Evolutionary conservation across 2,329 filamentous ascomycete genomes (phyloP).

Genomic region (Tricladium varicosporioides): DNA sequence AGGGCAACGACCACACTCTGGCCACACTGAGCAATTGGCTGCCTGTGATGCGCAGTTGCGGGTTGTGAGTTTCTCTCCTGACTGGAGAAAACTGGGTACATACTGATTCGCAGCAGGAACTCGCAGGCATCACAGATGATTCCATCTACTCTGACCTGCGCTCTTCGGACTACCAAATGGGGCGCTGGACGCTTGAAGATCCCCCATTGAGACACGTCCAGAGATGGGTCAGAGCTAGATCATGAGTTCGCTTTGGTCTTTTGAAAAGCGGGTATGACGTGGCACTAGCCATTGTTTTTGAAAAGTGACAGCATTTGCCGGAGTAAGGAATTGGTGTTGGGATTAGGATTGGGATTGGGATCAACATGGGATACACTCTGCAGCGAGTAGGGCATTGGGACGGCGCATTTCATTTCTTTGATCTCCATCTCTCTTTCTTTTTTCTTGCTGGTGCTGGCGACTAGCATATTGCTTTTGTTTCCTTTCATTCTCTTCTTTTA

Average conservation of each 20-base stretch:
- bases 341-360: background rate
- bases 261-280: background rate
- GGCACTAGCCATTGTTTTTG: background rate
- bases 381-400: constrained; percentile 13
- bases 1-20: constrained; percentile 47
- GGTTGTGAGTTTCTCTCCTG: constrained; percentile 43
- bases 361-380: background rate
- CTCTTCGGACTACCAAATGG: constrained; percentile 50
- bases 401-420: constrained; percentile 10
- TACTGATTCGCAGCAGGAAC: constrained; percentile 43
- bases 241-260: constrained; percentile 14
- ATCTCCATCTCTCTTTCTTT: constrained; percentile 2
- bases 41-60: constrained; percentile 57
- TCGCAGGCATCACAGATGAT: constrained; percentile 58
- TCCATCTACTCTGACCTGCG: constrained; percentile 55
- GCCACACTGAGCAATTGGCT: constrained; percentile 48
- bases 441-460: constrained; percentile 16
- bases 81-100: background rate
- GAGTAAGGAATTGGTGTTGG: constrained; percentile 12
- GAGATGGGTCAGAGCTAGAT: constrained; percentile 53
- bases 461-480: constrained; percentile 3
- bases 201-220: constrained; percentile 55
- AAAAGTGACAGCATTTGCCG: constrained; percentile 7
- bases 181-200: constrained; percentile 63
- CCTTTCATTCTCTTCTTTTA: too few species aligned